Base-by-base conservation (phyloP, 768 basidiomycete species). In the Lactarius trivialis region DNA sequence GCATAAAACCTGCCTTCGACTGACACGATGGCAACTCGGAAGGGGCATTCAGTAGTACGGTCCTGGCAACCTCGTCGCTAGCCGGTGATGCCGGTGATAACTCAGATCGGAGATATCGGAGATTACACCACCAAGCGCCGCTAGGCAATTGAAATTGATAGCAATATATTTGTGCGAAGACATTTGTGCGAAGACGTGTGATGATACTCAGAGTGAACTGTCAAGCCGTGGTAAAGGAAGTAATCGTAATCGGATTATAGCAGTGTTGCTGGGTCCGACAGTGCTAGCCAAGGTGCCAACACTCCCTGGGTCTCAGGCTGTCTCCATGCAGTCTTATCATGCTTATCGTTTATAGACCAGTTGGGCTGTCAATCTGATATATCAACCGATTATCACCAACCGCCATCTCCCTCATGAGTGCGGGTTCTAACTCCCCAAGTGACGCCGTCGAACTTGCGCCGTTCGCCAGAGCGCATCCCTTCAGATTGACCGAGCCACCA, bases 401-500 rank as follows among this genome's bases (percentile, higher is more conserved):
- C 39, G n/a, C 32, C 19, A 17, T 34, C 21, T 28, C 48, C 21
- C 28, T 24, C n/a, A 63, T 55, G 58, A 7, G 37, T 5, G 55
- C 37, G 9, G 4, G 30, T 39, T 63, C 62, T 49, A 26, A 48
- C 12, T 17, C 45, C 21, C 34, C 28, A 34, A 39, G 43, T 21
- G 14, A 24, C 30, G 21, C 21, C 6, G 26, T 53, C 15, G 48
- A 59, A n/a, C 45, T 55, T 26, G 45, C 45, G 30, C 49, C 60
- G n/a, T 56, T 64, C 50, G 36, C 21, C 28, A 21, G 43, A n/a
- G 50, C 49, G 12, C 60, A 65, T 26, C 67, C 68, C 19, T 79
- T 79, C 58, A 71, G 67, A 65, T 65, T 73, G 37, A 77, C 76
- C 12, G 65, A 68, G 30, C 62, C 77, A 14, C 78, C 79, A 1